Evolutionary conservation across 352 stramenopile genomes (phyloP), one percentile per base, ranked within the genome.

Genomic region (Plasmopara viticola): DNA sequence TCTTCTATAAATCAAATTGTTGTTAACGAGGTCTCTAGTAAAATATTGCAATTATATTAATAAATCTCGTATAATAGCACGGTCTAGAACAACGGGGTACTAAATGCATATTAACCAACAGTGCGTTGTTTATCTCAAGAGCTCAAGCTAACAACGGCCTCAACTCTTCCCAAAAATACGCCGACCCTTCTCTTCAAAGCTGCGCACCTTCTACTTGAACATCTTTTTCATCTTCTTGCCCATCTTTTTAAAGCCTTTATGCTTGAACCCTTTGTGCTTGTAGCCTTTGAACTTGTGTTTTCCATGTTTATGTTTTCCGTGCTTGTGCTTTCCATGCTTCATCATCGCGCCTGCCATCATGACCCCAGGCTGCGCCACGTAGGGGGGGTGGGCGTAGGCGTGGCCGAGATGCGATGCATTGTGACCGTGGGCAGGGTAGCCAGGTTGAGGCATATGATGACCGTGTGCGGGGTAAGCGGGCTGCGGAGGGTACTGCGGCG

Each of bases 181-280:
- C 20, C 20, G 20, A 25, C 20, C 20, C 20, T 25, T 25, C 20
- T 25, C 20, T 25, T 25, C 20, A 25, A 25, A 25, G 20, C 31
- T 2, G 31, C 10, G 31, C 31, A 43, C 38, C 0, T 30, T 35
- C 37, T 62, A 74, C 61, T 74, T 74, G 58, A 70, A 74, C 53
- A 74, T 70, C 28, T 74, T 74, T 48, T 74, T 74, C 65, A 70
- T 74, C 41, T 70, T 74, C 54, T 74, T 74, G 50, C 48, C 44
- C 56, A 66, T 66, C 40, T 70, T 70, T 51, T 70, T 74, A 44
- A 68, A 68, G 20, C 47, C 55, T 60, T 66, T 64, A 18, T 54
- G 55, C 60, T 72, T 70, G 51, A 45, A 61, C 9, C 60, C 60
- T 60, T 69, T 62, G 37, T 58, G 53, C 47, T 69, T 69, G 48